These are phyloP conservation scores for Penicillium hordei DNA, from an alignment of 2,329 filamentous ascomycete species.

Conservation along the genomic window DNA sequence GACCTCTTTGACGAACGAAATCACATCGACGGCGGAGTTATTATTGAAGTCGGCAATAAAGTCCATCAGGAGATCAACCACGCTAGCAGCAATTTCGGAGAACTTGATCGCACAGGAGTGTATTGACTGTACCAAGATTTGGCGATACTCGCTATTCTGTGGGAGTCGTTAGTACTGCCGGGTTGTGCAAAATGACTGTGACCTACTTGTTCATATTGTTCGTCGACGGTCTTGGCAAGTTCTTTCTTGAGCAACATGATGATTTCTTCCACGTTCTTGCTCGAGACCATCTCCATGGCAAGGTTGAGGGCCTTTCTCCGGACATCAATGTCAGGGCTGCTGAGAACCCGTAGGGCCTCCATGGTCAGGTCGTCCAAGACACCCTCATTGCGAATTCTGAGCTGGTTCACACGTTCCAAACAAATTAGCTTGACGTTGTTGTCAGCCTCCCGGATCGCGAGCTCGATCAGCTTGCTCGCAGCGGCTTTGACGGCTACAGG, in stretches of 20 bases:
- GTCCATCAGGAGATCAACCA: conserved; percentile 96
- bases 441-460: conserved; percentile 95
- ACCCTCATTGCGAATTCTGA: conserved; percentile 84
- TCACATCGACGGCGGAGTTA: conserved; percentile 92
- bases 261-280: conserved; percentile 98
- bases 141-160: conserved; percentile 84
- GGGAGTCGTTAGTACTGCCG: conserved; percentile 22
- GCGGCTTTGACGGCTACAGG: conserved; percentile 97
- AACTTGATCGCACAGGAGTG: conserved; percentile 99
- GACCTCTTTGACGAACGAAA: conserved; percentile 98
- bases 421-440: conserved; percentile 99
- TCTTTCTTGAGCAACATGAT: conserved; percentile 96
- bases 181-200: neutral
- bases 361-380: conserved; percentile 92
- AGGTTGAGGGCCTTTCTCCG: conserved; percentile 86
- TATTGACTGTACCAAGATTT: conserved; percentile 92
- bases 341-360: conserved; percentile 93
- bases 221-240: conserved; percentile 93
- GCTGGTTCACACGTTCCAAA: conserved; percentile 84
- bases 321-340: conserved; percentile 94
- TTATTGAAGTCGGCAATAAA: conserved; percentile 99
- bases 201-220: conserved; percentile 86
- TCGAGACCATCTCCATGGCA: conserved; percentile 95
- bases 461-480: conserved; percentile 91
- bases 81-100: conserved; percentile 94